Conservation (phyloP, 2,329 filamentous ascomycete genomes). For the Talaromyces verruculosus region DNA sequence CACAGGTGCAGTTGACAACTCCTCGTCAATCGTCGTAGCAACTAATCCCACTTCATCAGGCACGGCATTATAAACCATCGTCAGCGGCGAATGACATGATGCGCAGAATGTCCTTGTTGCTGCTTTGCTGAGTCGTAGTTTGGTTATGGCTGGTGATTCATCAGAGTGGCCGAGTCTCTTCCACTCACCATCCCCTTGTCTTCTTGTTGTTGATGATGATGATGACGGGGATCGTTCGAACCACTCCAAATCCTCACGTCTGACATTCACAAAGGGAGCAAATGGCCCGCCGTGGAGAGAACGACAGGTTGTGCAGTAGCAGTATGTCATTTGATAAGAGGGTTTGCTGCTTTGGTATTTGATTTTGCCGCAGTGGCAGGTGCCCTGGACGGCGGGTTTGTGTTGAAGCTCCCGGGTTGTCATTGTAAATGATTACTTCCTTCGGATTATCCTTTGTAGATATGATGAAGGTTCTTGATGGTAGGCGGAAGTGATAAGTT, state of each 20-base stretch:
- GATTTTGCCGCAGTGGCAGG: slow-evolving; percentile 8
- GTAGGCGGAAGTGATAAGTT: too few species aligned
- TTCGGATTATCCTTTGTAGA: too few species aligned
- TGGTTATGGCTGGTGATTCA: background rate
- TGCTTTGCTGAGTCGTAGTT: background rate
- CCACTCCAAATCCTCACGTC: background rate
- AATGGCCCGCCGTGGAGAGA: slow-evolving; percentile 5
- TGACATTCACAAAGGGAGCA: background rate
- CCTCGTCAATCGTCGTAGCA: background rate
- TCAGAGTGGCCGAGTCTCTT: background rate
- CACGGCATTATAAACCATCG: background rate
- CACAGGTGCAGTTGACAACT: background rate
- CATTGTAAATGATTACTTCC: too few species aligned
- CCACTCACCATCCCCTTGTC: background rate
- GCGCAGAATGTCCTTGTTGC: slow-evolving; percentile 3
- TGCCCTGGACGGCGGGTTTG: background rate
- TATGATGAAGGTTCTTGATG: too few species aligned
- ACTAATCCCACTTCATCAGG: slow-evolving; percentile 3
- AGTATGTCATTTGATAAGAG: background rate
- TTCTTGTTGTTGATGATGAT: background rate
- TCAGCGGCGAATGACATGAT: background rate
- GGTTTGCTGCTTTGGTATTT: slow-evolving; percentile 1
- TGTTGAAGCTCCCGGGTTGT: background rate
- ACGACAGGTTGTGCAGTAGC: slow-evolving; percentile 8
- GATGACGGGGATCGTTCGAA: background rate